These are phyloP conservation scores for Kluyveromyces siamensis DNA, from an alignment of 805 yeast species.

Conservation along the genomic window DNA sequence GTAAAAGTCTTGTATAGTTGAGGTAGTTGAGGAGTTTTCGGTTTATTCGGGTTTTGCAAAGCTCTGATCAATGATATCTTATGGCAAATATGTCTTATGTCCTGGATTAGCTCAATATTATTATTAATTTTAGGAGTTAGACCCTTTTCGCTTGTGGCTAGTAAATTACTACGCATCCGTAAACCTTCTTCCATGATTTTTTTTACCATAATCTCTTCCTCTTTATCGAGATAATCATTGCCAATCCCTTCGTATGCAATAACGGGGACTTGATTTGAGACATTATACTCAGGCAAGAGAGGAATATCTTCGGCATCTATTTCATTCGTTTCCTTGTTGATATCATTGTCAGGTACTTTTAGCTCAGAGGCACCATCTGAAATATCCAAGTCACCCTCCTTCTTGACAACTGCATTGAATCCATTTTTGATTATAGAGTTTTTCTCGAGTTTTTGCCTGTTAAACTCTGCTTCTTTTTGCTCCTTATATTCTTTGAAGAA, in stretches of 20 bases:
- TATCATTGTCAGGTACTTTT: slow-evolving; percentile 1
- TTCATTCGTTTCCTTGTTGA: slow-evolving; percentile 34
- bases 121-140: slow-evolving; percentile 49
- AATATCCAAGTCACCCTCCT: slow-evolving; percentile 25
- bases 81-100: slow-evolving; percentile 78
- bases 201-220: slow-evolving; percentile 38
- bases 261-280: slow-evolving; percentile 71
- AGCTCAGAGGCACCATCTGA: slow-evolving; percentile 5
- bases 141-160: slow-evolving; percentile 43
- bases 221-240: slow-evolving; percentile 35
- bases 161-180: slow-evolving; percentile 29
- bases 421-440: slow-evolving; percentile 34
- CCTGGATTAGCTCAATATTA: slow-evolving; percentile 76
- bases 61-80: slow-evolving; percentile 81
- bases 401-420: slow-evolving; percentile 23
- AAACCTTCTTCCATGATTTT: slow-evolving; percentile 29
- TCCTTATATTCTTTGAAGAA: slow-evolving; percentile 23
- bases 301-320: slow-evolving; percentile 49
- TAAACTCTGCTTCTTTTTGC: slow-evolving; percentile 22
- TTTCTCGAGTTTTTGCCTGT: slow-evolving; percentile 21
- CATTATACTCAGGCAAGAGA: slow-evolving; percentile 74
- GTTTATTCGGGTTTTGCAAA: slow-evolving; percentile 68
- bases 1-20: slow-evolving; percentile 30
- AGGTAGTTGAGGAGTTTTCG: slow-evolving; percentile 12
- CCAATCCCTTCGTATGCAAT: slow-evolving; percentile 45